Evolutionary conservation across 345 rosid genomes (phyloP).

Genomic region (Anacardium occidentale): DNA sequence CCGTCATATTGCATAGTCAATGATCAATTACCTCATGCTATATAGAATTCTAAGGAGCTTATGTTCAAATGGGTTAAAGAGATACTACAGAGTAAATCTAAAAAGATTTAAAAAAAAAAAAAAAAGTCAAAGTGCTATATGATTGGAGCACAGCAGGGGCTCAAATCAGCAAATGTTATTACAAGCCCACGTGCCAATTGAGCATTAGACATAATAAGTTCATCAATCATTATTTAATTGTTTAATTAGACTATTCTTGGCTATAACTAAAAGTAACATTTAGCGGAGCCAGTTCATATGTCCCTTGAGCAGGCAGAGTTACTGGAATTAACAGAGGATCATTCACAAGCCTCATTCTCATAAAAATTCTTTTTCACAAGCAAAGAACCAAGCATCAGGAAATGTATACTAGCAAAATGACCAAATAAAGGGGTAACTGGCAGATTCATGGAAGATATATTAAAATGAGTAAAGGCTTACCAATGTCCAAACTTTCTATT

Average conservation of each 20-base stretch:
- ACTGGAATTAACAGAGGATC: neutral
- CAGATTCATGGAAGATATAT: neutral
- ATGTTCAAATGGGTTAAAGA: neutral
- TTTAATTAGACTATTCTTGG: too few species aligned
- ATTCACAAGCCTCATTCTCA: neutral
- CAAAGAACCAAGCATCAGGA: neutral
- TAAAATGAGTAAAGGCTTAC: slow-evolving; percentile 39
- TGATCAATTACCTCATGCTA: neutral
- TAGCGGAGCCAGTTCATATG: neutral
- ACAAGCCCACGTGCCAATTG: too few species aligned
- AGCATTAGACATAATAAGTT: too few species aligned
- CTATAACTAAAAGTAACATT: too few species aligned
- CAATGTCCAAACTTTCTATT: slow-evolving; percentile 63
- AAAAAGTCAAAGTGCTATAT: too few species aligned
- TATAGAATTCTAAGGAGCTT: slow-evolving; percentile 8
- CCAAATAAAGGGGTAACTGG: neutral
- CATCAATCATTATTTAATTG: too few species aligned
- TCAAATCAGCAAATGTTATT: too few species aligned
- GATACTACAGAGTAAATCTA: too few species aligned
- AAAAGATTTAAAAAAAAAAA: too few species aligned
- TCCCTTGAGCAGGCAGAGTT: neutral
- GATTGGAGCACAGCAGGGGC: too few species aligned
- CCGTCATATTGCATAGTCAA: neutral
- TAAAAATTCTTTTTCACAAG: neutral
- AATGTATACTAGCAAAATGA: neutral